Evolutionary conservation across 495 filamentous ascomycete species (phyloP).

Genomic region (Aspergillus egyptiacus): DNA sequence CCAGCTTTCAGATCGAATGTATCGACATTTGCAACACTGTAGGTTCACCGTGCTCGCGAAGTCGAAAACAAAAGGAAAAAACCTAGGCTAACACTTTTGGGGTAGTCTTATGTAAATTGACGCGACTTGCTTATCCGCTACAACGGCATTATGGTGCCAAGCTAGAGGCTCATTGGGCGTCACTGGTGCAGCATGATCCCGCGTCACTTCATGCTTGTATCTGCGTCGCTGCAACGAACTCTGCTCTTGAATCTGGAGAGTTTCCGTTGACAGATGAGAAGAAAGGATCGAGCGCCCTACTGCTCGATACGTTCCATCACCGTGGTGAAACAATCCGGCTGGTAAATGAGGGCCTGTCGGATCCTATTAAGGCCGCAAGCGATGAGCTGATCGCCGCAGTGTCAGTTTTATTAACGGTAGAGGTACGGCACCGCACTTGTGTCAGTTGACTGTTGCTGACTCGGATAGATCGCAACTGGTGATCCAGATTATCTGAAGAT

Average conservation of each 20-base stretch:
- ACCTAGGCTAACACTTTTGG: conserved; percentile 1
- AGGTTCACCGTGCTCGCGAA: conserved; percentile 8
- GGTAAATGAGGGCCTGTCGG: conserved; percentile 41
- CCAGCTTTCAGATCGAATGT: conserved; percentile 38
- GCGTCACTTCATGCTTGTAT: conserved; percentile 40
- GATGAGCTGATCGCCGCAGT: conserved; percentile 44
- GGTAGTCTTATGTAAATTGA: conserved; percentile 39
- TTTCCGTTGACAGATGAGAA: conserved; percentile 35
- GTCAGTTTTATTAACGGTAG: conserved; percentile 40
- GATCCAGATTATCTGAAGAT: conserved; percentile 43
- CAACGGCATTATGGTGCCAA: conserved; percentile 35
- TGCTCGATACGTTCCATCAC: conserved; percentile 42
- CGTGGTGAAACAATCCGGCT: conserved; percentile 43
- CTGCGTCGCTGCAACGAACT: conserved; percentile 39
- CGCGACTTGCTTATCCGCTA: conserved; percentile 37
- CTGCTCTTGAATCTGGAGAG: conserved; percentile 34
- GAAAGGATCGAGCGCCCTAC: conserved; percentile 26
- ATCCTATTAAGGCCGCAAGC: conserved; percentile 38
- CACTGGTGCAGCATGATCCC: conserved; percentile 37
- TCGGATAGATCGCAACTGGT: conserved; percentile 36
- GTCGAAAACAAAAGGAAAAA: too few species aligned
- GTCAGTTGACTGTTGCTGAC: conserved; percentile 10
- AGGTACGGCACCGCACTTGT: conserved; percentile 25
- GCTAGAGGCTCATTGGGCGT: conserved; percentile 37
- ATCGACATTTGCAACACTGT: conserved; percentile 41